phyloP scores from a whole-genome alignment of 225 moss, liverwort and hornwort genomes.

The Polytrichum commune region DNA sequence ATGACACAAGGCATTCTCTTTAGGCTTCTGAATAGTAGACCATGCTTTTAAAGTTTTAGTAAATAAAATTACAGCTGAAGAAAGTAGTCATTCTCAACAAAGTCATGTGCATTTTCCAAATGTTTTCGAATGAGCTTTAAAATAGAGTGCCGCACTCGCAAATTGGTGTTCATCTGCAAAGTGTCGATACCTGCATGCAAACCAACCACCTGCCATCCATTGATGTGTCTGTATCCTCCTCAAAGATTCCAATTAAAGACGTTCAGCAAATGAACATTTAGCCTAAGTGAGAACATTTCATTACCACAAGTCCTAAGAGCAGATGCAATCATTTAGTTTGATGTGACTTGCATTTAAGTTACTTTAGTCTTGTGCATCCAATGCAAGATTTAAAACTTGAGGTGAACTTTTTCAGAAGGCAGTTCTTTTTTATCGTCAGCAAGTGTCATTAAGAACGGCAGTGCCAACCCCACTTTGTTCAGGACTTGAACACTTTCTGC shows the following conservation, averaged over 20 bases:
- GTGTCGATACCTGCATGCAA: conserved; percentile 86
- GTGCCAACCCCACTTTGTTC: conserved; percentile 84
- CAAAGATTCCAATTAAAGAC: conserved; percentile 3
- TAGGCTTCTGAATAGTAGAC: too few species aligned
- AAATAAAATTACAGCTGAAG: background rate
- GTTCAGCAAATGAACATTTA: too few species aligned
- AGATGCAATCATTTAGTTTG: too few species aligned
- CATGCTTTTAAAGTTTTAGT: too few species aligned
- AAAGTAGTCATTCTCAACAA: conserved; percentile 67
- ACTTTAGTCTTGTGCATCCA: background rate
- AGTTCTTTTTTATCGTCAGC: conserved; percentile 75
- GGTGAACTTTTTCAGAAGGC: conserved; percentile 90
- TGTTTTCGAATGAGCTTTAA: conserved; percentile 87
- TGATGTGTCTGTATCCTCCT: conserved; percentile 62
- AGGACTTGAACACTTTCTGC: conserved; percentile 77
- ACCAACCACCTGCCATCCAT: conserved; percentile 58
- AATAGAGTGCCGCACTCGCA: conserved; percentile 84
- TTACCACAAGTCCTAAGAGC: too few species aligned
- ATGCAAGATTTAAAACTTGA: conserved; percentile 56
- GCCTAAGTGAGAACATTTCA: too few species aligned
- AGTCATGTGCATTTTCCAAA: conserved; percentile 86
- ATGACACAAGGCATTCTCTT: too few species aligned
- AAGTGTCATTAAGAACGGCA: conserved; percentile 94
- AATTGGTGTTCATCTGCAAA: conserved; percentile 88
- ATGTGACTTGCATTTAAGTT: too few species aligned